Conservation (phyloP, 1,284 basidiomycete genomes). For the Exobasidium rhododendri region DNA sequence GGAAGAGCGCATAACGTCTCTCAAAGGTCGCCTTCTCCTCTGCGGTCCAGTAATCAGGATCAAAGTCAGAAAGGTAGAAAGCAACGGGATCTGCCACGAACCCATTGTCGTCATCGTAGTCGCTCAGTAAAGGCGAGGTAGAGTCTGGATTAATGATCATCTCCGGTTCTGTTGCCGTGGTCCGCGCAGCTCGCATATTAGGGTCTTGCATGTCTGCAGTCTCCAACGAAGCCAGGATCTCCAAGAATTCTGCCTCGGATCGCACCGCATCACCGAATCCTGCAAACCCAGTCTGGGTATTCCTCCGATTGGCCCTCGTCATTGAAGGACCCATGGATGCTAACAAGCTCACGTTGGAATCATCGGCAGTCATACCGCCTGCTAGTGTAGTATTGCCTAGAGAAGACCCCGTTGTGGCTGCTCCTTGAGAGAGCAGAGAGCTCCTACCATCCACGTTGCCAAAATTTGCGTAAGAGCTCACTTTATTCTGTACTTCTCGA, state of each 20-base stretch:
- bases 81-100: constrained; percentile 72
- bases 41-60: constrained; percentile 67
- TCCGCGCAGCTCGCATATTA: constrained; percentile 75
- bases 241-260: constrained; percentile 94
- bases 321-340: constrained; percentile 14
- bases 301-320: constrained; percentile 35
- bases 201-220: constrained; percentile 90
- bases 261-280: constrained; percentile 80
- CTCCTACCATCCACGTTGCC: background rate
- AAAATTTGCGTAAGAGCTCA: constrained; percentile 17
- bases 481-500: constrained; percentile 23
- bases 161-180: constrained; percentile 86
- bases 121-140: constrained; percentile 60
- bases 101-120: constrained; percentile 80
- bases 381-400: background rate
- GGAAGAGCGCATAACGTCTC: constrained; percentile 75
- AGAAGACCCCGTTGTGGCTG: too few relatives aligned
- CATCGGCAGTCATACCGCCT: background rate
- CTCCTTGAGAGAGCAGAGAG: background rate
- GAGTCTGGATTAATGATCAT: constrained; percentile 71
- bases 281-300: constrained; percentile 29
- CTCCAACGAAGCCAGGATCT: constrained; percentile 87
- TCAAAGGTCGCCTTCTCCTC: constrained; percentile 78
- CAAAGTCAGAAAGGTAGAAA: constrained; percentile 59
- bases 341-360: background rate